A percentile compares a stretch with the other conserved stretches of the same genome.
These are phyloP conservation scores for Hansenula anomala DNA, from an alignment of 1,139 yeast genomes.

Conservation along the genomic window DNA sequence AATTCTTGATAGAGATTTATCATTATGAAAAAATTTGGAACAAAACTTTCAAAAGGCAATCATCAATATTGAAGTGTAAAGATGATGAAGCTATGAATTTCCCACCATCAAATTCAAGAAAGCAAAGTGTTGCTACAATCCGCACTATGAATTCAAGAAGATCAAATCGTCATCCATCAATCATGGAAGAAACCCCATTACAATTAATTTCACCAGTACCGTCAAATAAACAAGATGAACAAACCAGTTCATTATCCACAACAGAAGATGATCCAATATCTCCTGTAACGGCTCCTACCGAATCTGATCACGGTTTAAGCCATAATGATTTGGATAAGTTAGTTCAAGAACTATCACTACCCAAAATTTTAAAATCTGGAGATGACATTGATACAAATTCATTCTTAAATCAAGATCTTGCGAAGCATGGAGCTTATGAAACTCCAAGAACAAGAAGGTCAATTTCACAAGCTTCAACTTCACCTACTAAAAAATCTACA, in stretches of 20 bases:
- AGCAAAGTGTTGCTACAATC: slow-evolving; percentile 17
- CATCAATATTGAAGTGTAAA: slow-evolving; percentile 25
- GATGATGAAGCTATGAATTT: slow-evolving; percentile 10
- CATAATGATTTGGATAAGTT: slow-evolving; percentile 1
- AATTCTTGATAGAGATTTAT: slow-evolving; percentile 41
- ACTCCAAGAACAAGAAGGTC: not conserved
- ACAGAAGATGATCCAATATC: slow-evolving; percentile 8
- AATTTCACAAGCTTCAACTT: not conserved
- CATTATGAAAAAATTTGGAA: slow-evolving; percentile 37
- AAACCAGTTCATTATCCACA: not conserved
- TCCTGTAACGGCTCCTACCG: not conserved
- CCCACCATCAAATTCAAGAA: slow-evolving; percentile 6
- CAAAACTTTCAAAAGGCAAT: slow-evolving; percentile 23
- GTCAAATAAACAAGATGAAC: not conserved
- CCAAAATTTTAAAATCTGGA: slow-evolving; percentile 12
- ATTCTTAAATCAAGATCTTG: slow-evolving; percentile 13
- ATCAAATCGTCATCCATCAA: slow-evolving; percentile 15
- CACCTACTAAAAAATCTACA: not conserved
- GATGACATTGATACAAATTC: slow-evolving; percentile 21
- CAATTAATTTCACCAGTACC: not conserved
- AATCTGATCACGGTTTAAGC: not conserved
- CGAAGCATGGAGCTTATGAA: not conserved
- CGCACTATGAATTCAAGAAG: slow-evolving; percentile 13
- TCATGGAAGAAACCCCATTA: slow-evolving; percentile 7
- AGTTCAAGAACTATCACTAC: slow-evolving; percentile 4